Percentiles rank a stretch among this genome's conserved stretches.
phyloP scores from a whole-genome alignment of 805 yeast species.

The Ogataea pini region DNA sequence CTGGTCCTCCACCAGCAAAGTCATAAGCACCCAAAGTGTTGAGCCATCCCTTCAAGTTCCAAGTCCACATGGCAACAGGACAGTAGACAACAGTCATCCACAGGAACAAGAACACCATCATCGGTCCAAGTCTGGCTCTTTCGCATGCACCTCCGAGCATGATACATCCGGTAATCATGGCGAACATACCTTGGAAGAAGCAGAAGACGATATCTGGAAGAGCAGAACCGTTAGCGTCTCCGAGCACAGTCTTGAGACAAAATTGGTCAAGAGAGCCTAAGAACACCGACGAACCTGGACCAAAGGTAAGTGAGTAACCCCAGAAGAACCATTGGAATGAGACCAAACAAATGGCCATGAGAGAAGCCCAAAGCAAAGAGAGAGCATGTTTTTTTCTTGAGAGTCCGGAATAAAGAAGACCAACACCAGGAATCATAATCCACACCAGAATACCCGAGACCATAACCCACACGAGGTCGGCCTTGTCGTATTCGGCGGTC shows the following conservation, averaged over 20 bases:
- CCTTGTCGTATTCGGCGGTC: conserved; percentile 67
- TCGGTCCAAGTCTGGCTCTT: conserved; percentile 93
- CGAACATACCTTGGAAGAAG: conserved; percentile 96
- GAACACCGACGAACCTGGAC: conserved; percentile 52
- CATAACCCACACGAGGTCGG: conserved; percentile 86
- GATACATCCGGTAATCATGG: conserved; percentile 86
- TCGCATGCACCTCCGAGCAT: conserved; percentile 98
- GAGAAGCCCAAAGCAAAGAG: conserved; percentile 88
- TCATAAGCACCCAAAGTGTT: conserved; percentile 80
- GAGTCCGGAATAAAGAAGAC: conserved; percentile 87
- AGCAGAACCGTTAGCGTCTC: conserved; percentile 66
- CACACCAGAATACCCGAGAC: conserved; percentile 80
- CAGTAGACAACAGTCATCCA: conserved; percentile 97
- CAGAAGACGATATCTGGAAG: conserved; percentile 92
- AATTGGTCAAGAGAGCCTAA: conserved; percentile 83
- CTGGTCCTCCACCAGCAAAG: conserved; percentile 99
- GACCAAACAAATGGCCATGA: conserved; percentile 82
- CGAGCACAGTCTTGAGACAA: conserved; percentile 77
- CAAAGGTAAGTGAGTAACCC: conserved; percentile 92
- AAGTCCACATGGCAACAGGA: conserved; percentile 96
- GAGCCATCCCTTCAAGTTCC: conserved; percentile 95
- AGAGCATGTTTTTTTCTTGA: conserved; percentile 96
- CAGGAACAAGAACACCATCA: conserved; percentile 90
- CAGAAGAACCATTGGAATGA: conserved; percentile 97
- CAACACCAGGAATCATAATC: conserved; percentile 97